A percentile compares a stretch with the other conserved stretches of the same genome.
Evolutionary conservation across 352 stramenopile genomes (phyloP).

Genomic region (Globisporangium takayamanum): DNA sequence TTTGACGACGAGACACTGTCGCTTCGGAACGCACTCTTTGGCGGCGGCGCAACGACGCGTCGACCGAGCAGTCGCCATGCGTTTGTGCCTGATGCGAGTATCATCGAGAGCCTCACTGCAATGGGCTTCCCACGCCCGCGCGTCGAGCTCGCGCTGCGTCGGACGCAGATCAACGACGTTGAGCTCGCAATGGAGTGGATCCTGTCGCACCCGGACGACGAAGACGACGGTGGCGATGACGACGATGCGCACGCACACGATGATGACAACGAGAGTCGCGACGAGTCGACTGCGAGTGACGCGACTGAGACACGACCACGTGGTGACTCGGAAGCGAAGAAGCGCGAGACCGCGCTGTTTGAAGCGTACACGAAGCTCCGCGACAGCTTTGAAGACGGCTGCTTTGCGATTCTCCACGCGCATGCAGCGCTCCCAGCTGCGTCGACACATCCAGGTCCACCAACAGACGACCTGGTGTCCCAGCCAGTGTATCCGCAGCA

Average conservation of each 20-base stretch:
- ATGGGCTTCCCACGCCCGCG: slow-evolving; percentile 93
- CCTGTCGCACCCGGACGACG: slow-evolving; percentile 83
- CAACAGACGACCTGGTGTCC: neutral
- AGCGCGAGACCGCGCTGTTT: slow-evolving; percentile 41
- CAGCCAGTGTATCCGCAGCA: slow-evolving; percentile 31
- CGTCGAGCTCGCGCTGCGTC: slow-evolving; percentile 87
- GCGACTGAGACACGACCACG: neutral
- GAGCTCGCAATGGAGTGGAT: slow-evolving; percentile 97
- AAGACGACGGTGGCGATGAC: slow-evolving; percentile 27
- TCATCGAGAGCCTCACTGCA: slow-evolving; percentile 89
- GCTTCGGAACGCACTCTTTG: slow-evolving; percentile 48
- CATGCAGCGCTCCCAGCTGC: slow-evolving; percentile 18
- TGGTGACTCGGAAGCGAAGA: slow-evolving; percentile 23
- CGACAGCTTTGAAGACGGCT: slow-evolving; percentile 53
- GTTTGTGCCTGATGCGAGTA: slow-evolving; percentile 88
- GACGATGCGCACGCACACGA: slow-evolving; percentile 25
- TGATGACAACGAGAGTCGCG: slow-evolving; percentile 15
- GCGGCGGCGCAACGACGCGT: slow-evolving; percentile 9
- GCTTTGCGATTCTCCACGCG: slow-evolving; percentile 53
- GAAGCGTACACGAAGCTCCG: slow-evolving; percentile 44
- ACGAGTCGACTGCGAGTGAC: slow-evolving; percentile 4
- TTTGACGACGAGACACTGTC: slow-evolving; percentile 39
- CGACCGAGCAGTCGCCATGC: slow-evolving; percentile 27
- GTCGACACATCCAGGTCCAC: neutral
- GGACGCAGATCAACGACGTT: slow-evolving; percentile 87